Conservation (phyloP, 2,329 filamentous ascomycete genomes). For the Xylariaceae sp. region DNA sequence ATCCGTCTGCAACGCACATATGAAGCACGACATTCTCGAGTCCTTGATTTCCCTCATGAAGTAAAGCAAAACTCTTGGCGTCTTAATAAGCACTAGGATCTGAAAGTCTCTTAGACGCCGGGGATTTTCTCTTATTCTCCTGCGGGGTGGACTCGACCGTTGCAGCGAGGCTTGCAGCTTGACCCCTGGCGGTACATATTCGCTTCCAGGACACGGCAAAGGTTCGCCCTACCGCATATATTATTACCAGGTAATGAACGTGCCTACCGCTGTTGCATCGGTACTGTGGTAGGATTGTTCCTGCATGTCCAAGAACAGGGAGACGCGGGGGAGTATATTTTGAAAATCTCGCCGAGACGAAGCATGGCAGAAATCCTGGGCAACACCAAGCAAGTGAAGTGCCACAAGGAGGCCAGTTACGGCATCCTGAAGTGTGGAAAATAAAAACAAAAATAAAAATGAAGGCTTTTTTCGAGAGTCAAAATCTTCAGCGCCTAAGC, state of each 20-base stretch:
- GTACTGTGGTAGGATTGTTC: slow-evolving; percentile 10
- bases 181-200: slow-evolving; percentile 19
- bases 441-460: background rate
- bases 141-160: slow-evolving; percentile 13
- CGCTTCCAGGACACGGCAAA: slow-evolving; percentile 11
- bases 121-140: slow-evolving; percentile 3
- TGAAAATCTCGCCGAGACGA: background rate
- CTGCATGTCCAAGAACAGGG: slow-evolving; percentile 19
- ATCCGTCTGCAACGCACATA: slow-evolving; percentile 16
- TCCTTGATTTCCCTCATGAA: too few relatives aligned
- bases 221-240: slow-evolving; percentile 1
- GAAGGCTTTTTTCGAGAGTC: background rate
- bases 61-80: too few relatives aligned
- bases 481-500: background rate
- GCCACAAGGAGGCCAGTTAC: too few relatives aligned
- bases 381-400: too few relatives aligned
- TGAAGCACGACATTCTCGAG: slow-evolving; percentile 15
- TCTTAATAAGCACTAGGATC: slow-evolving; percentile 18
- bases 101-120: slow-evolving; percentile 5
- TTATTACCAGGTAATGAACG: slow-evolving; percentile 9
- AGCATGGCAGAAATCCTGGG: too few relatives aligned
- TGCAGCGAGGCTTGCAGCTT: slow-evolving; percentile 19
- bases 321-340: background rate
- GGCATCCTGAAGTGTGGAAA: too few relatives aligned
- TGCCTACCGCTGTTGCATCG: slow-evolving; percentile 5